phyloP scores from a whole-genome alignment of 192 early-diverging fungal genomes.

The Rhizophagus clarus region DNA sequence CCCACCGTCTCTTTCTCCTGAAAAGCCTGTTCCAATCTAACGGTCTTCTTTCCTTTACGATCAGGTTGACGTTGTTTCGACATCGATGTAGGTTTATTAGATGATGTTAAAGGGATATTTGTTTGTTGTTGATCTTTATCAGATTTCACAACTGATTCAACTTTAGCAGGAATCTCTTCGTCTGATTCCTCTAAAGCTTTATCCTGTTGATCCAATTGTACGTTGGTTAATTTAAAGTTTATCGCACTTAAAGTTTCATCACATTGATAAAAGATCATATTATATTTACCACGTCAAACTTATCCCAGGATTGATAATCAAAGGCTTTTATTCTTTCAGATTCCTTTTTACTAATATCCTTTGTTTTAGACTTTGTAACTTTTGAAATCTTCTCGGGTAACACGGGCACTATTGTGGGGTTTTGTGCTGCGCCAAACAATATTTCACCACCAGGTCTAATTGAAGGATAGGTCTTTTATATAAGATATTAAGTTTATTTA shows the following conservation, averaged over 20 bases:
- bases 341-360: background rate
- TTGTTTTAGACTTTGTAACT: background rate
- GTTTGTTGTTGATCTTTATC: background rate
- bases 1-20: conserved; percentile 31
- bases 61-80: conserved; percentile 3
- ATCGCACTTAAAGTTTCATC: no score
- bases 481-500: background rate
- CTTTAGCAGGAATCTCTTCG: background rate
- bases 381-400: background rate
- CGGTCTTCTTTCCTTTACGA: conserved; percentile 28
- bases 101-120: background rate
- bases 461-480: background rate
- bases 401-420: background rate
- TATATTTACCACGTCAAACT: background rate
- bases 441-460: background rate
- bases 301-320: background rate
- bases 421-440: background rate
- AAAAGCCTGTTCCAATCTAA: conserved; percentile 16
- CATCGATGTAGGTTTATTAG: background rate
- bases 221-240: background rate
- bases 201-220: background rate
- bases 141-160: background rate
- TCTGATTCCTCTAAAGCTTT: background rate
- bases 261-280: no score
- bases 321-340: background rate